These are phyloP conservation scores for Alternaria sp. DNA, from an alignment of 2,329 filamentous ascomycete genomes.

Conservation along the genomic window DNA sequence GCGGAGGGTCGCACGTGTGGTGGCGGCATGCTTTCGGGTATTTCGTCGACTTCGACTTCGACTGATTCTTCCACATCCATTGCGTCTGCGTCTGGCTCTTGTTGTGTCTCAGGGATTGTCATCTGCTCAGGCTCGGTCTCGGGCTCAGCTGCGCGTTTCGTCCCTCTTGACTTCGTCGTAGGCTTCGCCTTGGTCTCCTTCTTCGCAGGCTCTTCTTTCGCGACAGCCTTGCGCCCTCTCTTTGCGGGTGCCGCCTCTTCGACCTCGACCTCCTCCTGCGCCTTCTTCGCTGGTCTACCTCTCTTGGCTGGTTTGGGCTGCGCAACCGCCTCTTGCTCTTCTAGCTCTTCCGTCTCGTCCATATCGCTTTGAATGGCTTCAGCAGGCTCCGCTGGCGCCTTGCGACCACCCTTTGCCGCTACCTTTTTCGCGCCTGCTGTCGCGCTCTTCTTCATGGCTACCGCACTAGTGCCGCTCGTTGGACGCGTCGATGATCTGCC, in stretches of 20 bases:
- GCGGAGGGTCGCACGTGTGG: conserved; percentile 31
- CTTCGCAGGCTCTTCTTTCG: conserved; percentile 31
- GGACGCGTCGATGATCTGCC: conserved; percentile 49
- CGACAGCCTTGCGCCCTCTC: conserved; percentile 40
- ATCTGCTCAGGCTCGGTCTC: conserved; percentile 47
- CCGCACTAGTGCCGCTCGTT: conserved; percentile 44
- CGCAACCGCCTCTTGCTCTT: conserved; percentile 32
- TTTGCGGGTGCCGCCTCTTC: conserved; percentile 37
- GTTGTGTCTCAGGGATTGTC: conserved; percentile 58
- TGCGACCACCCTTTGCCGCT: conserved; percentile 47
- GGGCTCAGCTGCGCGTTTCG: conserved; percentile 44
- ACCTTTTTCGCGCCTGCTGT: conserved; percentile 49
- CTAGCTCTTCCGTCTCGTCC: conserved; percentile 56
- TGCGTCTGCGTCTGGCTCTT: conserved; percentile 46
- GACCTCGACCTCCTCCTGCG: conserved; percentile 28
- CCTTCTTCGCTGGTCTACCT: conserved; percentile 58
- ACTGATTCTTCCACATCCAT: conserved; percentile 52
- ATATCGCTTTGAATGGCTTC: conserved; percentile 54
- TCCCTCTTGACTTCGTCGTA: conserved; percentile 34
- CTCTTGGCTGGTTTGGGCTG: conserved; percentile 40
- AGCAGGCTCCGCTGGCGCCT: conserved; percentile 53
- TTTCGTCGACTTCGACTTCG: conserved; percentile 47
- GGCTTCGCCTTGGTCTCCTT: conserved; percentile 35
- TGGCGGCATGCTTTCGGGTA: conserved; percentile 45
- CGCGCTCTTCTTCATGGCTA: conserved; percentile 49